A percentile compares a stretch with the other conserved stretches of the same genome.
Evolutionary conservation across 495 filamentous ascomycete genomes (phyloP).

Genomic region (Opeltia flavorubescens): DNA sequence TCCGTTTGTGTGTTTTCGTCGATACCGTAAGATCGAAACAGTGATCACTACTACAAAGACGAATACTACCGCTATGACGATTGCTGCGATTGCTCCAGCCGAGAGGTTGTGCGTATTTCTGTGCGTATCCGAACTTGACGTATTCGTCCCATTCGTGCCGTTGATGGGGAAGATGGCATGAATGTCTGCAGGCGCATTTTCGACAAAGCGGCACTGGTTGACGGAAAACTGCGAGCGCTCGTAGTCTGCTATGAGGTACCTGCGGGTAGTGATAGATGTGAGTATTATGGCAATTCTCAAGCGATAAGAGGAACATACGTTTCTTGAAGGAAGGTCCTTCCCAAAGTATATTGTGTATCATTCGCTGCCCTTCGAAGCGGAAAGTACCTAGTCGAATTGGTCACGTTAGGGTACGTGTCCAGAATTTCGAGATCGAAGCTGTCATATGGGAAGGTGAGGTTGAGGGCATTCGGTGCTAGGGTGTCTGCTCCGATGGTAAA

Average conservation of each 20-base stretch:
- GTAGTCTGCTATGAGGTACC: conserved; percentile 11
- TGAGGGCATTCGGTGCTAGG: conserved; percentile 23
- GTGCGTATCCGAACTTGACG: not conserved
- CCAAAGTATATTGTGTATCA: conserved; percentile 35
- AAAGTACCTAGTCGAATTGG: conserved; percentile 32
- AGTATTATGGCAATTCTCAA: not conserved
- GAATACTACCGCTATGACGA: conserved; percentile 14
- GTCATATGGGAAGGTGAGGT: conserved; percentile 41
- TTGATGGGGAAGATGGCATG: not conserved
- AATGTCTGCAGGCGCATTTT: not conserved
- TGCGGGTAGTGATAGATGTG: not conserved
- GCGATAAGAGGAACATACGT: conserved; percentile 19
- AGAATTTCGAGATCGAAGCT: conserved; percentile 47
- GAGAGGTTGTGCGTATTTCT: conserved; percentile 14
- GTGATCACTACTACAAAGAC: not conserved
- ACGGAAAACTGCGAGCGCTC: conserved; percentile 11
- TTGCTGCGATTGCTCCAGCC: conserved; percentile 17
- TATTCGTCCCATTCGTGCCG: not conserved
- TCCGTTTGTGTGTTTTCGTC: not conserved
- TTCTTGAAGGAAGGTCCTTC: conserved; percentile 41
- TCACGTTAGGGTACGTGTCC: conserved; percentile 32
- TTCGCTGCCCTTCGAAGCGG: conserved; percentile 33
- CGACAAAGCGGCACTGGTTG: conserved; percentile 8
- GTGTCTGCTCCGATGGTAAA: conserved; percentile 30
- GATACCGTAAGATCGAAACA: not conserved